Conservation (phyloP, 208 protist genomes). For the Crithidia bombi region DNA sequence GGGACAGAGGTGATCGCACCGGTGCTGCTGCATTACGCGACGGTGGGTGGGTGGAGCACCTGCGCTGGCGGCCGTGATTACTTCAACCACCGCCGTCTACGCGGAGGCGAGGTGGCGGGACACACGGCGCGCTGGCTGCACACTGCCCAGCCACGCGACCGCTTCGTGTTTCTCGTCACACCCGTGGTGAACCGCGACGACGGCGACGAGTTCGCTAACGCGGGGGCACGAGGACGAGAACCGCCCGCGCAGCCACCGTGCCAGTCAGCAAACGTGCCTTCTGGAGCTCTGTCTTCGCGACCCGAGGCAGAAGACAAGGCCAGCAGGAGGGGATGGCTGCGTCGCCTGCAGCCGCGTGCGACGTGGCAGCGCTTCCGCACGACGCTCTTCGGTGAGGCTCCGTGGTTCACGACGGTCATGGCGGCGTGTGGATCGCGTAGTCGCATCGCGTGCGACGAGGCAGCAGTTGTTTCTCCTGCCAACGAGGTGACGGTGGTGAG, state of each 20-base stretch:
- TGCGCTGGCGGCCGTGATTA: slow-evolving; percentile 62
- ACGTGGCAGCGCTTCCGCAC: slow-evolving; percentile 6
- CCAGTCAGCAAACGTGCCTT: no score
- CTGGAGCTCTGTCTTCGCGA: background rate
- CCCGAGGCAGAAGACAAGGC: background rate
- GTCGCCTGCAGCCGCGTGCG: background rate
- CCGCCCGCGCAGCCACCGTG: no score
- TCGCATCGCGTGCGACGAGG: slow-evolving; percentile 16
- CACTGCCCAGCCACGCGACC: slow-evolving; percentile 54
- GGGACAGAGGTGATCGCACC: slow-evolving; percentile 56
- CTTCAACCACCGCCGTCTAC: slow-evolving; percentile 66
- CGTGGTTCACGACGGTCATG: slow-evolving; percentile 20
- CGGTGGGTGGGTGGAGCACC: slow-evolving; percentile 65
- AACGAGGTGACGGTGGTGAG: background rate
- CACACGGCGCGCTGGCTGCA: slow-evolving; percentile 76
- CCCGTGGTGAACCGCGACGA: slow-evolving; percentile 41
- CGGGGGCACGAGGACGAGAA: no score
- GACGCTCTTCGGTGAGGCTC: slow-evolving; percentile 28
- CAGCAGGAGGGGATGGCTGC: background rate
- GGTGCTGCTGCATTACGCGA: slow-evolving; percentile 69
- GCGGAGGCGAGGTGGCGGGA: slow-evolving; percentile 59
- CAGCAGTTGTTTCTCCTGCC: background rate
- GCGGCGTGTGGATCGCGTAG: slow-evolving; percentile 6
- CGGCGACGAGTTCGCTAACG: background rate
- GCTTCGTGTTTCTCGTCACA: slow-evolving; percentile 74